Base-by-base conservation (phyloP, 2,329 filamentous ascomycete genomes). In the Geosmithia putterillii region DNA sequence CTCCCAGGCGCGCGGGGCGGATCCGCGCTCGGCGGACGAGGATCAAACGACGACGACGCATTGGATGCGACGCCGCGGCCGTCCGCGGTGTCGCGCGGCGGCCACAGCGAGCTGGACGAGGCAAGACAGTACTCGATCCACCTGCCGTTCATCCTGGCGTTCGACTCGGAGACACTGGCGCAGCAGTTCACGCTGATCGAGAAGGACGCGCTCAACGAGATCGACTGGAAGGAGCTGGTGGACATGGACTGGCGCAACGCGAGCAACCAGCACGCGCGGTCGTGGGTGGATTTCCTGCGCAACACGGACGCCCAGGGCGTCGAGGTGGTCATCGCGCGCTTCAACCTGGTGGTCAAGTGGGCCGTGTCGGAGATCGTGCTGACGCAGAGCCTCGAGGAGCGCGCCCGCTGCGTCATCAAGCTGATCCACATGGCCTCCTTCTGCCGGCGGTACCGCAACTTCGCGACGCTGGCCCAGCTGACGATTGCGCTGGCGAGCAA, bases 261-360 rank as follows among this genome's bases (percentile, higher is more conserved):
- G 17, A 71, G 75, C 15, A 74, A 74, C 40, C 78, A 73, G 41
- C 69, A 81, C 47, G 75, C 79, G 32, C 75, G 79, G 43, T 86
- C 87, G 19, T 92, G 86, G 86, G 85, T 90, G 10, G 81, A 86
- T 38, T 90, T 88, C 55, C 67, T 90, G 36, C 77, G 81, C 42
- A 79, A 80, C 41, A 74, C 80, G 38, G 79, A 86, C 51, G 80
- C 82, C 2, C 76, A 32, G 28, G 86, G 86, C 14, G 82, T 92
- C 34, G 85, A 90, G 55, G 81, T 92, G 19, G 84, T 89, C 40
- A 85, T 90, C 58, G 83, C 86, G 8, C 81, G 86, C 41, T 92
- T 92, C 67, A 92, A 92, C 59, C 76, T 92, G 49, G 84, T 90
- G 66, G 85, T 89, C 47, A 90, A 90, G 59, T 92, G 86, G 86